Evolutionary conservation across 495 filamentous ascomycete species (phyloP), one percentile per base, ranked within the genome.

Genomic region (Aspergillus biplanus): DNA sequence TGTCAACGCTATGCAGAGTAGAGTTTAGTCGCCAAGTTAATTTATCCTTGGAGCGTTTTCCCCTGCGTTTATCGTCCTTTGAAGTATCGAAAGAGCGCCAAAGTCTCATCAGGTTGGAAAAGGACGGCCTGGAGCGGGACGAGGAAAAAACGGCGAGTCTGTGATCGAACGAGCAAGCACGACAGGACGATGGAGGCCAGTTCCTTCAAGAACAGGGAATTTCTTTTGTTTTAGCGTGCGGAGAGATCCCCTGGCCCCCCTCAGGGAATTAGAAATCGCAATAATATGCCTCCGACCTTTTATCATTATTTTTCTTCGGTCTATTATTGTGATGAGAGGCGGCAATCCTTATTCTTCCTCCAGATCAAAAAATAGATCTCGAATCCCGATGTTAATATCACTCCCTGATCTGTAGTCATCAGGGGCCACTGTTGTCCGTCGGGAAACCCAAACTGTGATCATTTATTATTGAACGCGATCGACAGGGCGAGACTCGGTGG

Each of bases 391-490:
- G 21, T 27, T 27, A 44, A 44, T 44, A 44, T 44, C n/a, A 44
- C 11, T 44, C 11, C 11, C 39, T 44, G 39, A 44, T 3, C 39
- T 44, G 39, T 31, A 21, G n/a, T 1, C 5, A 27, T 50, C 5
- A 50, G 47, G 47, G 47, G 47, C n/a, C 9, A 18, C 7, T 18
- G n/a, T 4, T 15, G 11, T 44, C 39, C 13, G 39, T 4, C 0
- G n/a, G 39, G 39, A 44, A 44, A 44, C 11, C 11, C 39, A 27
- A 27, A 12, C 39, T 44, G 12, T 44, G 47, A 12, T 50, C 21
- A 31, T 56, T 55, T 34, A 69, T 69, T 65, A 66, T 69, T 69
- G 61, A 58, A 55, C 32, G 54, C 56, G 67, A 69, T 69, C 67
- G 63, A 61, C 67, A 59, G 58, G 67, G 57, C 63, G 66, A 63